A percentile compares a stretch with the other conserved stretches of the same genome.
Conservation (phyloP, 768 basidiomycete genomes). For the Lentinula edodes region DNA sequence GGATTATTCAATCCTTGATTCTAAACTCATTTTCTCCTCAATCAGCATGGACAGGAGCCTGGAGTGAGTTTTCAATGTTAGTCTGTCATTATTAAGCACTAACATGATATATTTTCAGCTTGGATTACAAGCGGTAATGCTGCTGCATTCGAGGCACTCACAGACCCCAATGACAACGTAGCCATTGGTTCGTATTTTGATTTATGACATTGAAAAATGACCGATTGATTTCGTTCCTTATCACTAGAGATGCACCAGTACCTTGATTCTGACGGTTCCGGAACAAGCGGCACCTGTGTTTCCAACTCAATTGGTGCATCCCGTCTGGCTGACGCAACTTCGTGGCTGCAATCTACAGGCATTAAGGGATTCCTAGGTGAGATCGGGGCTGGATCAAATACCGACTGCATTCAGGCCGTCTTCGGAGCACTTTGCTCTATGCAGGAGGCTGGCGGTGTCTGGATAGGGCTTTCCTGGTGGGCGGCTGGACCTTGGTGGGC, state of each 20-base stretch:
- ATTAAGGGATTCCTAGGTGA: conserved; percentile 64
- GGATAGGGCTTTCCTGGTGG: conserved; percentile 41
- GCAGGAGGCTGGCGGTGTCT: conserved; percentile 51
- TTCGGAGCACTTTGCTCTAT: conserved; percentile 52
- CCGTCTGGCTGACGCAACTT: conserved; percentile 49
- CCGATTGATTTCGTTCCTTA: not conserved
- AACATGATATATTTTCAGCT: conserved; percentile 22
- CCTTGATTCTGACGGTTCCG: conserved; percentile 60
- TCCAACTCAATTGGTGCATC: conserved; percentile 55
- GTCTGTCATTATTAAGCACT: not conserved
- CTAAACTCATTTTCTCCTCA: conserved; percentile 18
- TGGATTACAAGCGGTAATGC: conserved; percentile 57
- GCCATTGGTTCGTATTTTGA: conserved; percentile 39
- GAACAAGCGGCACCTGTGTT: conserved; percentile 48
- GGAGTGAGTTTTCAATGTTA: conserved; percentile 30
- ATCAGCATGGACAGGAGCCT: conserved; percentile 55
- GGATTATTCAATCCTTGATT: not conserved
- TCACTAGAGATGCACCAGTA: conserved; percentile 65
- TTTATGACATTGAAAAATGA: not conserved
- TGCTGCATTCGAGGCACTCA: conserved; percentile 43
- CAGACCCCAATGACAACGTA: conserved; percentile 56
- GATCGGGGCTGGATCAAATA: conserved; percentile 47
- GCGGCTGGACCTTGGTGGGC: conserved; percentile 41
- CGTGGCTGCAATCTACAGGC: conserved; percentile 53
- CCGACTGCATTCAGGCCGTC: conserved; percentile 33